A percentile compares a stretch with the other conserved stretches of the same genome.
These are phyloP conservation scores for Flaveria trinervia DNA, from an alignment of 129 eudicot genomes.

Conservation along the genomic window DNA sequence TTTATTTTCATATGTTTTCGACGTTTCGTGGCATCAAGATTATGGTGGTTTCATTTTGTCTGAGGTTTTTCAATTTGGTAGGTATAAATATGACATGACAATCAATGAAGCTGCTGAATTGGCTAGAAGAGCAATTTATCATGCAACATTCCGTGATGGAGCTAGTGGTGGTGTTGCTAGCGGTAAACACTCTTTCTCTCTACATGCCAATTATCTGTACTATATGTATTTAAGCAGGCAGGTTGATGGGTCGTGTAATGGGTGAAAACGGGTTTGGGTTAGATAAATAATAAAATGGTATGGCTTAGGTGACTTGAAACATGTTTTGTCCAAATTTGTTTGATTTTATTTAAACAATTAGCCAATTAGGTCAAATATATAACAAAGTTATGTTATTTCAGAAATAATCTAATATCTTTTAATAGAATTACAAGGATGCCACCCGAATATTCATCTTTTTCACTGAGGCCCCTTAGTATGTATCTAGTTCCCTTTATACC, in stretches of 20 bases:
- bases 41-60: background rate
- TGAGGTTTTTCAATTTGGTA: conserved; percentile 16
- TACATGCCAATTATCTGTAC: background rate
- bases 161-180: conserved; percentile 99
- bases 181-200: conserved; percentile 50
- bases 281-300: background rate
- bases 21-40: background rate
- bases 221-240: background rate
- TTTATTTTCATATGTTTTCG: background rate
- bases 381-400: background rate
- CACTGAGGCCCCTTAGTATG: background rate
- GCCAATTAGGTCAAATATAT: background rate
- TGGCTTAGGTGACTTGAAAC: too few relatives aligned
- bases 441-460: background rate
- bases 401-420: background rate
- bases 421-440: background rate
- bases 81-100: conserved; percentile 85
- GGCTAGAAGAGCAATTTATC: conserved; percentile 95
- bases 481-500: too few relatives aligned
- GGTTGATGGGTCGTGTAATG: background rate
- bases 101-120: conserved; percentile 92
- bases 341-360: background rate
- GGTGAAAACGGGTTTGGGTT: background rate
- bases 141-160: conserved; percentile 98
- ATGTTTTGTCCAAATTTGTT: too few relatives aligned